Evolutionary conservation across 78 protist genomes (phyloP).

Genomic region (Capsaspora owczarzaki): DNA sequence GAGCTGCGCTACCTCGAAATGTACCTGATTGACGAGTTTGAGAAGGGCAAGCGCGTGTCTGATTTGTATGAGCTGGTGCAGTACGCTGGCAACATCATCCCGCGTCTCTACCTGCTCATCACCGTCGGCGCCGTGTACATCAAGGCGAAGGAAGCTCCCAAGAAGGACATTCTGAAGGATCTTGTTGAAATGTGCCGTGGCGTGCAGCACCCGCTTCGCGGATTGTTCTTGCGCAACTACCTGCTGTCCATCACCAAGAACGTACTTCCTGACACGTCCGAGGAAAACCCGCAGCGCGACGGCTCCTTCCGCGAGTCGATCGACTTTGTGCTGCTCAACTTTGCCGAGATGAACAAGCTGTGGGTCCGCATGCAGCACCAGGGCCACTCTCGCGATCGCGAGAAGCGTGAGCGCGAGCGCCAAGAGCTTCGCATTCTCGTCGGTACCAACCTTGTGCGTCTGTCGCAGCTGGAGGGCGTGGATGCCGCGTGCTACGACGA

Average conservation of each 20-base stretch:
- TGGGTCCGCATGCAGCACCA: constrained; percentile 97
- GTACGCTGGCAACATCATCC: constrained; percentile 90
- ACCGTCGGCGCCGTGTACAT: constrained; percentile 83
- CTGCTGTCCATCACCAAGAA: constrained; percentile 69
- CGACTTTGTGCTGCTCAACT: constrained; percentile 82
- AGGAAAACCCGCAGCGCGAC: not conserved
- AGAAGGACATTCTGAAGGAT: constrained; percentile 73
- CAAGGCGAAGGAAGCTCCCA: constrained; percentile 39
- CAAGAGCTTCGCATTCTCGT: constrained; percentile 78
- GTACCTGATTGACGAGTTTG: constrained; percentile 61
- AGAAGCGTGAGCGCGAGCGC: constrained; percentile 81
- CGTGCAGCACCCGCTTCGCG: constrained; percentile 98
- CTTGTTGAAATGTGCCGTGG: constrained; percentile 97
- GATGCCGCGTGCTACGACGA: constrained; percentile 36
- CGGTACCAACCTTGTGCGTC: constrained; percentile 82
- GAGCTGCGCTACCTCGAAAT: constrained; percentile 77
- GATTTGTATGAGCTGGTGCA: constrained; percentile 93
- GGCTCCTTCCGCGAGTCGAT: constrained; percentile 70
- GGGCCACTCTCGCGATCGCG: constrained; percentile 66
- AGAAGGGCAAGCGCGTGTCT: constrained; percentile 40
- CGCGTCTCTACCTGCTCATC: constrained; percentile 76
- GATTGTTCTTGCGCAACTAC: constrained; percentile 91
- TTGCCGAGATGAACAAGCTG: constrained; percentile 93
- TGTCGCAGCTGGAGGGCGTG: constrained; percentile 80
- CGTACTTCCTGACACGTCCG: constrained; percentile 68